Conservation (phyloP, 306 rosid species). For the Vigna unguiculata region DNA sequence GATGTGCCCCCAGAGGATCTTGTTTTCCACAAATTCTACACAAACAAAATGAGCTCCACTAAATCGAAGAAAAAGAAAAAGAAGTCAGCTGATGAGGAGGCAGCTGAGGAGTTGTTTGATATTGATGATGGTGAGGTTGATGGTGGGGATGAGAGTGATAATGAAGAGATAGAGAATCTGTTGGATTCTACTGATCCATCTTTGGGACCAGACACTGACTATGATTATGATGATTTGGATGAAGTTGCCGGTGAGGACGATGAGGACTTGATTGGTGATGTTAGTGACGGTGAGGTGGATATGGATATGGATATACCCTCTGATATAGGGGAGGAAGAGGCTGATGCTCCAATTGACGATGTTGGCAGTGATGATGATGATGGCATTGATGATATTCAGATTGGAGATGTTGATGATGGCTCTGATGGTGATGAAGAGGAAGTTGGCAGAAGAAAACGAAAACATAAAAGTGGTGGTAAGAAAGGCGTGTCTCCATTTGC, state of each 20-base stretch:
- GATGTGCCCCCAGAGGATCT: slow-evolving; percentile 97
- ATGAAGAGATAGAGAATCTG: slow-evolving; percentile 84
- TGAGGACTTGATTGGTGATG: slow-evolving; percentile 77
- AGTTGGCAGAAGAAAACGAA: slow-evolving; percentile 53
- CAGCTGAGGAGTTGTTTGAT: slow-evolving; percentile 65
- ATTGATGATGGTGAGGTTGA: slow-evolving; percentile 62
- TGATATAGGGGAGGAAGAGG: slow-evolving; percentile 62
- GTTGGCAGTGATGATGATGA: slow-evolving; percentile 7
- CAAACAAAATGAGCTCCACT: slow-evolving; percentile 70
- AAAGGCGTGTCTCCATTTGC: slow-evolving; percentile 77
- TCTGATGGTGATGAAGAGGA: slow-evolving; percentile 48
- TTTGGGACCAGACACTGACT: slow-evolving; percentile 63
- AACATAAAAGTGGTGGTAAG: slow-evolving; percentile 59
- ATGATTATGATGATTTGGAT: slow-evolving; percentile 88
- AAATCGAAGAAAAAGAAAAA: slow-evolving; percentile 85
- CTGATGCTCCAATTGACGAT: slow-evolving; percentile 45
- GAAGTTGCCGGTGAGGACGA: slow-evolving; percentile 72
- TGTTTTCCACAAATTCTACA: slow-evolving; percentile 91
- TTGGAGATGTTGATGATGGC: slow-evolving; percentile 67
- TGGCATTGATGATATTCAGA: slow-evolving; percentile 32
- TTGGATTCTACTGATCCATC: slow-evolving; percentile 70
- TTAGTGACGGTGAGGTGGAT: slow-evolving; percentile 72
- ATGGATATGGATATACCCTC: slow-evolving; percentile 64
- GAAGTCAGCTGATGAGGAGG: slow-evolving; percentile 70
- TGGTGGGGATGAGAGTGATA: slow-evolving; percentile 82